Percentiles rank a stretch among this genome's conserved stretches.
phyloP scores from a whole-genome alignment of 2,329 filamentous ascomycete genomes.

The Alternaria consortialis region DNA sequence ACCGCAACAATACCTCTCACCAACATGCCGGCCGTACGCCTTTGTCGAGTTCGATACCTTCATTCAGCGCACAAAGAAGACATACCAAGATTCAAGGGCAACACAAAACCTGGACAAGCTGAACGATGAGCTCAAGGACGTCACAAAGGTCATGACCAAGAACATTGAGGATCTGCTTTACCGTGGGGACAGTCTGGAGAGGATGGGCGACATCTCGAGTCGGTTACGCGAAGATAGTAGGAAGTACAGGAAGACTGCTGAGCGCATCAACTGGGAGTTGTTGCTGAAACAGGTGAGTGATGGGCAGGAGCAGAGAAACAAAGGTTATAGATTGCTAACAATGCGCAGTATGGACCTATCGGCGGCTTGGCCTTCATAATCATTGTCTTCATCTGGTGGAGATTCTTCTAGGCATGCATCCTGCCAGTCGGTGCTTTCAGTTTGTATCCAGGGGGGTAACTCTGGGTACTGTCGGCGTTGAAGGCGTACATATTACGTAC shows the following conservation, averaged over 20 bases:
- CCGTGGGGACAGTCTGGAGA: constrained; percentile 89
- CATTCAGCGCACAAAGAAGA: constrained; percentile 89
- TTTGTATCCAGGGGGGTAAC: not conserved
- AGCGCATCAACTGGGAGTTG: constrained; percentile 97
- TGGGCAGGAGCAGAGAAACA: not conserved
- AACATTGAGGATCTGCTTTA: constrained; percentile 99
- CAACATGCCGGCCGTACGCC: constrained; percentile 85
- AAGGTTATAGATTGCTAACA: constrained; percentile 22
- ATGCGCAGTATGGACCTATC: constrained; percentile 80
- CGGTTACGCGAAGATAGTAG: constrained; percentile 89
- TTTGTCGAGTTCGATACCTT: constrained; percentile 99
- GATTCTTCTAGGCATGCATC: constrained; percentile 74
- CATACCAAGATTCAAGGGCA: constrained; percentile 91
- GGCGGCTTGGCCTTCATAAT: constrained; percentile 83
- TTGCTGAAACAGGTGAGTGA: constrained; percentile 79
- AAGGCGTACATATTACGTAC: constrained; percentile 8
- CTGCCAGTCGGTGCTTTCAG: not conserved
- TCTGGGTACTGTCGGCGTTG: constrained; percentile 17
- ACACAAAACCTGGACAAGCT: constrained; percentile 92
- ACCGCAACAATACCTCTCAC: constrained; percentile 74
- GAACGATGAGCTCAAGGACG: constrained; percentile 96
- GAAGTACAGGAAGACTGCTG: constrained; percentile 92
- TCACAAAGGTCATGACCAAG: constrained; percentile 99
- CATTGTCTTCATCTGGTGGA: constrained; percentile 87
- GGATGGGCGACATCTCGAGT: constrained; percentile 95